Evolutionary conservation across 2,329 filamentous ascomycete genomes (phyloP), one percentile per base, ranked within the genome.

Genomic region (Fusarium tanahbumbuense): DNA sequence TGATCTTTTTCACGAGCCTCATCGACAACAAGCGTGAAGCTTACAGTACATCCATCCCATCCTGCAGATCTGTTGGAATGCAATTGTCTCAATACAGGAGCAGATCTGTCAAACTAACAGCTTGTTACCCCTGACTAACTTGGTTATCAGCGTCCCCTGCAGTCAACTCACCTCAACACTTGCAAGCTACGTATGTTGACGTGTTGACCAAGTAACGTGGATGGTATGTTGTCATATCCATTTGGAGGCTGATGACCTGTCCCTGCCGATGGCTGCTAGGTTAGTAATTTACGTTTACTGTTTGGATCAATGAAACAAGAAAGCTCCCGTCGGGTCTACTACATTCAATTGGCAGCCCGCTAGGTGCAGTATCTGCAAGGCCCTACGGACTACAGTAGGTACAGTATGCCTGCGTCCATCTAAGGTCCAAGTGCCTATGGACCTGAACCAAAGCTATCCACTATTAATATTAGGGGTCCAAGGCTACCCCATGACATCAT

Each of bases 121-220:
- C 40, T 22, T 45, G 13, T 15, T 50, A 42, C 56, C 63, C 62
- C 63, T 67, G 64, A 61, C 64, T 67, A 41, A 10, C 16, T 40
- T 37, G 15, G 10, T 37, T 28, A 23, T 40, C 23, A 15, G 13
- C 40, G 34, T 23, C 45, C 56, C 49, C 45, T 68, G 52, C 34
- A 61, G 25, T 27, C 34, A 61, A n/a, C 27, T 42, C 34, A 61
- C 13, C 23, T 42, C 30, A 41, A 66, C 42, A 22, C 28, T 30
- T 28, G 27, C 23, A 20, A 27, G 25, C n/a, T 34, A 15, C 37
- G 23, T 32, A 45, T 49, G 48, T 60, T 13, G 10, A 25, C 25
- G n/a, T 56, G 48, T 66, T 56, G 62, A 37, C 63, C 63, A 65
- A 59, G 62, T 56, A 62, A 61, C 56, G 45, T 28, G n/a, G 40